Evolutionary conservation across 495 filamentous ascomycete species (phyloP).

Genomic region (Penicillium verhagenii): DNA sequence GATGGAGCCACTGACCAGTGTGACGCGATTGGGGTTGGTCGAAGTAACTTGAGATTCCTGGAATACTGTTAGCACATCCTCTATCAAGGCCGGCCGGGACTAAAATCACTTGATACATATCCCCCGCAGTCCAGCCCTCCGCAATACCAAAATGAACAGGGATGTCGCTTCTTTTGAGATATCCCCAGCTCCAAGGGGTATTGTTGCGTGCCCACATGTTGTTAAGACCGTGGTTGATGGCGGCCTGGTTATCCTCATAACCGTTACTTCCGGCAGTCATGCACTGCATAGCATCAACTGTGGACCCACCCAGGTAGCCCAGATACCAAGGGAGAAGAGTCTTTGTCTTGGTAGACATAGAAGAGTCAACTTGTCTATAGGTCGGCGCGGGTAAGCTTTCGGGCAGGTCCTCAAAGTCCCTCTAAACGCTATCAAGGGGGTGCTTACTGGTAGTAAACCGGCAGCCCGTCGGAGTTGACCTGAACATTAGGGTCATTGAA

Average conservation of each 20-base stretch:
- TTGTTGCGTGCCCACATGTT: slow-evolving; percentile 53
- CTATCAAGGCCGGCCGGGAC: too few species aligned
- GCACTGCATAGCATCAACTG: slow-evolving; percentile 52
- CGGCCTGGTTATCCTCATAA: slow-evolving; percentile 50
- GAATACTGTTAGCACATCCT: neutral
- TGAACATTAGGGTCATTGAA: slow-evolving; percentile 59
- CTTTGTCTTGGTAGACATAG: slow-evolving; percentile 22
- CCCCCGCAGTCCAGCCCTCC: slow-evolving; percentile 52
- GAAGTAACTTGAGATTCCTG: slow-evolving; percentile 53
- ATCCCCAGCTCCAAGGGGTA: slow-evolving; percentile 54
- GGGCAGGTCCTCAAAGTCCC: too few species aligned
- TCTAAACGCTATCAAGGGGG: too few species aligned
- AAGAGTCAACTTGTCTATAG: slow-evolving; percentile 19
- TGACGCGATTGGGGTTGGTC: slow-evolving; percentile 56
- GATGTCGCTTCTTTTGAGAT: slow-evolving; percentile 48
- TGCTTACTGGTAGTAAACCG: slow-evolving; percentile 51
- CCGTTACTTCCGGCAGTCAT: slow-evolving; percentile 52
- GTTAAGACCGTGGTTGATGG: slow-evolving; percentile 50
- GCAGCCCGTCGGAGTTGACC: slow-evolving; percentile 41
- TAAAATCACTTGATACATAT: slow-evolving; percentile 52
- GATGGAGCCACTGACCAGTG: slow-evolving; percentile 52
- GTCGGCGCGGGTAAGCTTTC: too few species aligned
- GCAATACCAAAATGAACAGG: slow-evolving; percentile 55
- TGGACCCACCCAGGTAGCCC: slow-evolving; percentile 48
- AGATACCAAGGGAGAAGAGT: slow-evolving; percentile 54